phyloP scores from a whole-genome alignment of 306 rosid genomes.

The Rosa lucieae region DNA sequence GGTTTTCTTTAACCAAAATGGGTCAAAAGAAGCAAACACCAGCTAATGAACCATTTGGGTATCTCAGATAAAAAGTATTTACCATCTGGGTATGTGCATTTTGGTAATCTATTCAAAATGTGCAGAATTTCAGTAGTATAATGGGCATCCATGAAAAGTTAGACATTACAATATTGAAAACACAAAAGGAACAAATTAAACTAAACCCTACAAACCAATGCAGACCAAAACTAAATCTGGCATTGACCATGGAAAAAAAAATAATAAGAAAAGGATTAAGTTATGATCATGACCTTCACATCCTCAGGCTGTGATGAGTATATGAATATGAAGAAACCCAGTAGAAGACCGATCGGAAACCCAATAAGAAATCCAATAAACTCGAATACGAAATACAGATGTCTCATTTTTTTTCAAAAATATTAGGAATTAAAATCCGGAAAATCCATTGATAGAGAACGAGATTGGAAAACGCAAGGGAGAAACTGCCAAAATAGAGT shows the following conservation, averaged over 20 bases:
- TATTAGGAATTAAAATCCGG: neutral
- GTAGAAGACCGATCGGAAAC: constrained; percentile 21
- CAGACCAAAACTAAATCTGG: neutral
- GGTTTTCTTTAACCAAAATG: neutral
- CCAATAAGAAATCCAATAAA: constrained; percentile 31
- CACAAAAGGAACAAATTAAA: neutral
- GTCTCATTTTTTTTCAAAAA: neutral
- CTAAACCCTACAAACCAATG: neutral
- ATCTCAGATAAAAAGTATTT: neutral
- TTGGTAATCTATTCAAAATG: neutral
- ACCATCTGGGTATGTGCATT: neutral
- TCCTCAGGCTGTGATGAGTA: constrained; percentile 15
- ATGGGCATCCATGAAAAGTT: neutral
- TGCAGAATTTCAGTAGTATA: neutral
- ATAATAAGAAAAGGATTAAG: neutral
- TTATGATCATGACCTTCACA: constrained; percentile 22
- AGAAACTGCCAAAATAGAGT: constrained; percentile 22
- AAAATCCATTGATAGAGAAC: neutral
- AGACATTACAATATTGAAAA: neutral
- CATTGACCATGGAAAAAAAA: neutral
- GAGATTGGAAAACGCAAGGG: constrained; percentile 9
- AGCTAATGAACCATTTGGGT: neutral
- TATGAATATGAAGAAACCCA: constrained; percentile 26
- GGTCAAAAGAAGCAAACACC: neutral
- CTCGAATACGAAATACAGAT: constrained; percentile 12